phyloP scores from a whole-genome alignment of 1,284 basidiomycete species.

The Irpex sp. region DNA sequence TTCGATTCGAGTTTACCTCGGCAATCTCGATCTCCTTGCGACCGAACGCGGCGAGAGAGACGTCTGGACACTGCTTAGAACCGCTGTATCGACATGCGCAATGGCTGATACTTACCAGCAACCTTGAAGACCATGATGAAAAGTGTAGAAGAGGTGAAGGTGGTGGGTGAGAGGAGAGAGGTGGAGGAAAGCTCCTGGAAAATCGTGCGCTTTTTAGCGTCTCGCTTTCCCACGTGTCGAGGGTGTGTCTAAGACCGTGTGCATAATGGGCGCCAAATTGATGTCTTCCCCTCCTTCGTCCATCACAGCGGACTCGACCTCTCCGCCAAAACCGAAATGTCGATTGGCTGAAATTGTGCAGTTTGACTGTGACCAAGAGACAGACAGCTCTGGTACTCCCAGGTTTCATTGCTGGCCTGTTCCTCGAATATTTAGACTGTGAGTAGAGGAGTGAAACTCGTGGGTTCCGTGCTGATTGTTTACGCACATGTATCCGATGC shows the following conservation, averaged over 20 bases:
- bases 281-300: conserved; percentile 6
- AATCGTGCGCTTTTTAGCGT: conserved; percentile 20
- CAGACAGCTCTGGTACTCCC: conserved; percentile 24
- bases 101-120: conserved; percentile 49
- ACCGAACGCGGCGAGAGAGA: conserved; percentile 95
- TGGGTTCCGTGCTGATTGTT: background rate
- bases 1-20: conserved; percentile 53
- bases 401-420: conserved; percentile 63
- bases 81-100: background rate
- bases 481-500: conserved; percentile 10
- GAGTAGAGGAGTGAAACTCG: conserved; percentile 26
- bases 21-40: conserved; percentile 99
- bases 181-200: conserved; percentile 33
- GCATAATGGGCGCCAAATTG: conserved; percentile 6
- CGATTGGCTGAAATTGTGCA: conserved; percentile 70
- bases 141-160: conserved; percentile 21
- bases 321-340: conserved; percentile 33
- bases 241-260: background rate
- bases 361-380: conserved; percentile 51
- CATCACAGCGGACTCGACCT: conserved; percentile 2
- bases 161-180: conserved; percentile 28
- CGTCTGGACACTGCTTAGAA: conserved; percentile 49
- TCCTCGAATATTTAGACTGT: conserved; percentile 70
- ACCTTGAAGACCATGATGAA: conserved; percentile 79
- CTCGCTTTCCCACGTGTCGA: conserved; percentile 13